A percentile compares a stretch with the other conserved stretches of the same genome.
Conservation (phyloP, 2,329 filamentous ascomycete genomes). For the Fusarium sp. region DNA sequence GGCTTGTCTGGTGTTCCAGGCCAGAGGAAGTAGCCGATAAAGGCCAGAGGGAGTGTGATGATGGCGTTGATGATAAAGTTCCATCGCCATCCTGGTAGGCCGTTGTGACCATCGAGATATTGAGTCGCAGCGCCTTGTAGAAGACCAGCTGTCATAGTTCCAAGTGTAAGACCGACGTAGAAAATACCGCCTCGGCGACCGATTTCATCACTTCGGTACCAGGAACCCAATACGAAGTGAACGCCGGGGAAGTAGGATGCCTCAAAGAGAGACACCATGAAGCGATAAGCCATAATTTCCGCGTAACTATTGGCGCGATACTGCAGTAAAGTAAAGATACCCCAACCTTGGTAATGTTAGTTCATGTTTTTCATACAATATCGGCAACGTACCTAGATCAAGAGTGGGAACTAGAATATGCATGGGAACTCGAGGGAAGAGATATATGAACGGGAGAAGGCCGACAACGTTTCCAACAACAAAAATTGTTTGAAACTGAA, state of each 20-base stretch:
- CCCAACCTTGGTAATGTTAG: background rate
- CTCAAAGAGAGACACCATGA: background rate
- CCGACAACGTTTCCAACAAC: conserved; percentile 41
- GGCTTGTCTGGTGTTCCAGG: background rate
- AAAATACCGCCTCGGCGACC: background rate
- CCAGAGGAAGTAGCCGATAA: background rate
- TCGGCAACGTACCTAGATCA: background rate
- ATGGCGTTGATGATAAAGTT: conserved; percentile 40
- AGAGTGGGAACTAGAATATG: background rate
- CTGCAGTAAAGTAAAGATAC: background rate
- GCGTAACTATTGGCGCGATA: background rate
- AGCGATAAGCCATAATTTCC: background rate
- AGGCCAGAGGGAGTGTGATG: conserved; percentile 28
- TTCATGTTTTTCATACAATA: no score
- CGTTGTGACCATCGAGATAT: conserved; percentile 32
- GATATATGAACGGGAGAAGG: conserved; percentile 10
- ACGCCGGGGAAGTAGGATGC: background rate
- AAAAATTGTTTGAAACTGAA: conserved; percentile 42
- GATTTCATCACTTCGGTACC: background rate
- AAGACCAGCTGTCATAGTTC: background rate
- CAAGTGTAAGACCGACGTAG: background rate
- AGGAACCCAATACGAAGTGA: background rate
- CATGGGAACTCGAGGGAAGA: background rate
- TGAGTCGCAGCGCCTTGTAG: conserved; percentile 10
- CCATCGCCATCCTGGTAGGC: conserved; percentile 37